Evolutionary conservation across 1,284 basidiomycete species (phyloP).

Genomic region (Xerocomus amazonicus): DNA sequence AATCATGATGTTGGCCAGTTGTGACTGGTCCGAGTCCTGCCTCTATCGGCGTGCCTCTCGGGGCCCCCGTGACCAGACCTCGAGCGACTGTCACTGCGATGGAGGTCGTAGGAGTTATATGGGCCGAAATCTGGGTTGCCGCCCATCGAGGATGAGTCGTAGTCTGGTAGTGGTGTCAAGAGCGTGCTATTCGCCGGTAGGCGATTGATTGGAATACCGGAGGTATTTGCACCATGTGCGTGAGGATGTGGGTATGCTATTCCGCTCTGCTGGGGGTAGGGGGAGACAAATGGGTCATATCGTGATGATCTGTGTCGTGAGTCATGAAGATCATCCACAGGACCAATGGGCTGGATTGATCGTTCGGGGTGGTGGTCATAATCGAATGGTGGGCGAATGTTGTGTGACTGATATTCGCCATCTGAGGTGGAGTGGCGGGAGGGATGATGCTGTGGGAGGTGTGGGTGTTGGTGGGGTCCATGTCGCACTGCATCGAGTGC

Average conservation of each 20-base stretch:
- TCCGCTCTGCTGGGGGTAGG: conserved; percentile 16
- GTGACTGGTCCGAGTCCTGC: conserved; percentile 23
- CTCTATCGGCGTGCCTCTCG: conserved; percentile 23
- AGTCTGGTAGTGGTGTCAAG: conserved; percentile 48
- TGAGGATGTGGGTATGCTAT: conserved; percentile 17
- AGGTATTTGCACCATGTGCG: conserved; percentile 7
- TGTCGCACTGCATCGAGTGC: conserved; percentile 14
- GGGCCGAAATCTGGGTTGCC: conserved; percentile 7
- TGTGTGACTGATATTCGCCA: conserved; percentile 18
- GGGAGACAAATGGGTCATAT: conserved; percentile 21
- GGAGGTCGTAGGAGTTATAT: conserved; percentile 21
- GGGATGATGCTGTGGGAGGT: conserved; percentile 18
- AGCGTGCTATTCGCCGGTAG: conserved; percentile 49
- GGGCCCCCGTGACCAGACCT: conserved; percentile 19
- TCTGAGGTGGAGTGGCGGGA: conserved; percentile 21
- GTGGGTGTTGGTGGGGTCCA: conserved; percentile 18
- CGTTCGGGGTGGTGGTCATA: conserved; percentile 20
- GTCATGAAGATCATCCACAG: conserved; percentile 22
- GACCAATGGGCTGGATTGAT: conserved; percentile 10
- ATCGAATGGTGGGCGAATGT: conserved; percentile 12
- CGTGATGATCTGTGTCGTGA: conserved; percentile 28
- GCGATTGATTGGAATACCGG: conserved; percentile 22
- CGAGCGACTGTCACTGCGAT: conserved; percentile 21
- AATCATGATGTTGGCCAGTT: conserved; percentile 10
- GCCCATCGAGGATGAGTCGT: conserved; percentile 28